Conservation (phyloP, 768 basidiomycete species). For the Boletus rufocinnamomeus region DNA sequence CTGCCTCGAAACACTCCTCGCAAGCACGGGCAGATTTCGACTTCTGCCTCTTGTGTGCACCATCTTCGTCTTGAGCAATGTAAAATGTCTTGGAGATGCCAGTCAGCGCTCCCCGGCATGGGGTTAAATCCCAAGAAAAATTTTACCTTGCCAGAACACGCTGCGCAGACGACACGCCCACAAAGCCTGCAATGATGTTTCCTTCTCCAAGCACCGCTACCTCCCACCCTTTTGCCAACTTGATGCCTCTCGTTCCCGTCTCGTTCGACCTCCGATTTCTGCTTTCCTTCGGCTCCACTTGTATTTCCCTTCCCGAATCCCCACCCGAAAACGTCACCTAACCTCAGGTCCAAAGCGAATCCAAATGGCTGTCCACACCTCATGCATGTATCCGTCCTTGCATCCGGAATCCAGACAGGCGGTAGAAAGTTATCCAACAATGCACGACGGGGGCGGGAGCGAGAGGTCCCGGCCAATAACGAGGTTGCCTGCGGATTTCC, state of each 20-base stretch:
- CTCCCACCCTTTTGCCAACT: constrained; percentile 11
- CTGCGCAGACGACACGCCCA: constrained; percentile 82
- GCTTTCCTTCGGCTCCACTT: constrained; percentile 13
- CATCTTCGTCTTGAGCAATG: constrained; percentile 48
- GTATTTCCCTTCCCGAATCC: constrained; percentile 43
- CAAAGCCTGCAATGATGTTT: constrained; percentile 88
- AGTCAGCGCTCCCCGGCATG: constrained; percentile 1
- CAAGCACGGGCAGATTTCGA: no score
- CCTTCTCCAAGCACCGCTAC: constrained; percentile 46
- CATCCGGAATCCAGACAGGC: constrained; percentile 91
- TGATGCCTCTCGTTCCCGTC: constrained; percentile 7
- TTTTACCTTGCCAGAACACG: constrained; percentile 75
- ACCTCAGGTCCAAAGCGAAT: constrained; percentile 36
- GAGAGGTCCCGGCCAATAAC: not conserved
- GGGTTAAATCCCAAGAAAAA: not conserved
- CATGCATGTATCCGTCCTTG: constrained; percentile 83
- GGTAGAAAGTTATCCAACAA: constrained; percentile 67
- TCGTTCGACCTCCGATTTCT: constrained; percentile 13
- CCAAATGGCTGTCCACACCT: constrained; percentile 76
- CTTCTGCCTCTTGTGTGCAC: no score
- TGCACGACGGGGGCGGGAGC: constrained; percentile 28
- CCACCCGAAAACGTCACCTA: constrained; percentile 33
- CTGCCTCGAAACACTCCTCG: no score
- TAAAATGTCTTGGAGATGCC: constrained; percentile 69
- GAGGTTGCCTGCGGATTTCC: constrained; percentile 2